phyloP scores from a whole-genome alignment of 2,329 filamentous ascomycete genomes.

The Davidsoniella australis region DNA sequence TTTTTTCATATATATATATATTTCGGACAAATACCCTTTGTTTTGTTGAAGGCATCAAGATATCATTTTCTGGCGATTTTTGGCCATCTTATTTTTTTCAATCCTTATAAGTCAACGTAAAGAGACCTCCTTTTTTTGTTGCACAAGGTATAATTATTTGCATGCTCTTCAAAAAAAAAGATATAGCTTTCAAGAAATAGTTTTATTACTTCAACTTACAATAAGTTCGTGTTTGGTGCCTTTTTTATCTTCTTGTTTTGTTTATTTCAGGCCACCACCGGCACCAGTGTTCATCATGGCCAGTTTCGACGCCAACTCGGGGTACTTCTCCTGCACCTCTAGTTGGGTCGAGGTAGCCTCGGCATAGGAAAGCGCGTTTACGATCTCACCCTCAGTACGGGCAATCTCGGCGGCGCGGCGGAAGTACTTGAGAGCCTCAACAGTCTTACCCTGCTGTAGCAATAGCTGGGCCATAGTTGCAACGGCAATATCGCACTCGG shows the following conservation, averaged over 20 bases:
- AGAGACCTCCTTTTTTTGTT: no score
- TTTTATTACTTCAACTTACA: no score
- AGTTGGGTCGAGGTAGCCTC: constrained; percentile 94
- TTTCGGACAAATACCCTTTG: no score
- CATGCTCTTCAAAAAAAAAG: no score
- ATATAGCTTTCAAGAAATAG: no score
- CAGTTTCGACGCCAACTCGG: constrained; percentile 57
- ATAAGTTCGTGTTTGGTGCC: neutral
- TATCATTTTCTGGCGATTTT: no score
- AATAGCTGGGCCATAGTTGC: constrained; percentile 97
- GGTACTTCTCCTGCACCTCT: constrained; percentile 77
- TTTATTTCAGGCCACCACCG: constrained; percentile 1
- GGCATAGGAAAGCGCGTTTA: constrained; percentile 91
- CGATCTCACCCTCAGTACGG: constrained; percentile 83
- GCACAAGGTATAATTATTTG: no score
- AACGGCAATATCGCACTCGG: constrained; percentile 95
- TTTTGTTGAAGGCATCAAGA: no score
- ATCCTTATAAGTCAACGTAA: no score
- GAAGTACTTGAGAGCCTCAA: constrained; percentile 89
- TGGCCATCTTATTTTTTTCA: no score
- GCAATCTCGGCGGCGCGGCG: constrained; percentile 90
- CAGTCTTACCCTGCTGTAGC: constrained; percentile 93
- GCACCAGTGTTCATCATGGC: constrained; percentile 12
- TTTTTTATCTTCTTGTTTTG: neutral
- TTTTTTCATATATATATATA: no score